Evolutionary conservation across 1,139 yeast species (phyloP), one percentile per base, ranked within the genome.

Genomic region (Yamadazyma membranifaciens): DNA sequence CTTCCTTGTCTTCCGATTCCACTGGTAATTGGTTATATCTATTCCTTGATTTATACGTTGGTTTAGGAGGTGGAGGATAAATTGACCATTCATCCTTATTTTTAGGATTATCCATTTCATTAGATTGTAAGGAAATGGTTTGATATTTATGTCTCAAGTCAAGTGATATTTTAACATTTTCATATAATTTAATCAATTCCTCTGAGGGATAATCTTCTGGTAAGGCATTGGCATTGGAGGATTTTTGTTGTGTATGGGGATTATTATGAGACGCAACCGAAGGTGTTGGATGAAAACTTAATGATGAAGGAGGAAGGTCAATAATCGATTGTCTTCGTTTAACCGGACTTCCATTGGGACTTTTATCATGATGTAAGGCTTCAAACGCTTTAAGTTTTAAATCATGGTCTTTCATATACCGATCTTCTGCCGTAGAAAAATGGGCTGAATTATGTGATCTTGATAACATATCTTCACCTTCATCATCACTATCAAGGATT

Each of bases 51-150:
- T 86, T 85, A 77, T 95, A 92, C 22, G 94, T 81, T 1, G 98
- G 97, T 46, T 81, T 81, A 10, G 98, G 98, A 1, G 98, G 98
- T 9, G 85, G 81, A 0, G 99, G 99, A 57, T 91, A 91, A 38
- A 94, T 81, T 12, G 59, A 58, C 98, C 98, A 94, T 34, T 62
- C 65, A 22, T 66, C 70, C 24, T 49, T 52, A 60, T 92, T 91
- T 59, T 89, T 89, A 1, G 98, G 98, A 60, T 94, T 92, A 48
- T 80, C 83, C 35, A 65, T 60, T 37, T 84, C 87, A 37, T 80
- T 69, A 1, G 46, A 40, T 65, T 94, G 99, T 40, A 80, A 54
- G 0, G 97, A 88, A 6, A 78, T 54, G 1, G 64, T 57, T 62
- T 87, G 84, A 58, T 91, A 94, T 59, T 83, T 85, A 52, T 79